phyloP scores from a whole-genome alignment of 305 asterid species.

The Fraxinus sp. region DNA sequence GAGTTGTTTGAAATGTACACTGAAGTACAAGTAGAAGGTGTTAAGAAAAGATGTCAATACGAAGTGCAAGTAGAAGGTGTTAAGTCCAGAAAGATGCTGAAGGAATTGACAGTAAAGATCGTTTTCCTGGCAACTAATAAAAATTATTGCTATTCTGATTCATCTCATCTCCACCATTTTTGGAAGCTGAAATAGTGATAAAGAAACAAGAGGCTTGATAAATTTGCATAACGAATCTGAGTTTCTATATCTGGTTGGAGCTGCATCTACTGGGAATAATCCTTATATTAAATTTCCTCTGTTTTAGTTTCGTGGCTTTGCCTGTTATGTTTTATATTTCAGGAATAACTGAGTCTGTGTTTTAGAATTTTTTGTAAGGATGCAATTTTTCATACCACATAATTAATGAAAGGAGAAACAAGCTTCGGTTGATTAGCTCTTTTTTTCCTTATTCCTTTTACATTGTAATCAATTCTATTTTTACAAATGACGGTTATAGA shows the following conservation, averaged over 20 bases:
- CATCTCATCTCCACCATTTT: background rate
- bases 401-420: background rate
- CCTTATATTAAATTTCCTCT: background rate
- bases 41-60: background rate
- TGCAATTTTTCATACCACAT: background rate
- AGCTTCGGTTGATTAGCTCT: background rate
- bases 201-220: background rate
- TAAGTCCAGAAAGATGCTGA: background rate
- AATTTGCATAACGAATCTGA: background rate
- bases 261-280: background rate
- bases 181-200: slow-evolving; percentile 1
- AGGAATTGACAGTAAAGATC: background rate
- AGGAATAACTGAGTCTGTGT: background rate
- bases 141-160: background rate
- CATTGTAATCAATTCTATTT: background rate
- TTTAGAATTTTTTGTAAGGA: background rate
- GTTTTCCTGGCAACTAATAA: background rate
- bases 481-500: background rate
- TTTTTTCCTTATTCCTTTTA: background rate
- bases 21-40: background rate
- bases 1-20: background rate
- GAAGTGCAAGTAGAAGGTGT: background rate
- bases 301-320: background rate
- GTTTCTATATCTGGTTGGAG: background rate
- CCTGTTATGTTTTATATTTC: background rate